Evolutionary conservation across 208 protist genomes (phyloP), one percentile per base, ranked within the genome.

Genomic region (Novymonas esmeraldas): DNA sequence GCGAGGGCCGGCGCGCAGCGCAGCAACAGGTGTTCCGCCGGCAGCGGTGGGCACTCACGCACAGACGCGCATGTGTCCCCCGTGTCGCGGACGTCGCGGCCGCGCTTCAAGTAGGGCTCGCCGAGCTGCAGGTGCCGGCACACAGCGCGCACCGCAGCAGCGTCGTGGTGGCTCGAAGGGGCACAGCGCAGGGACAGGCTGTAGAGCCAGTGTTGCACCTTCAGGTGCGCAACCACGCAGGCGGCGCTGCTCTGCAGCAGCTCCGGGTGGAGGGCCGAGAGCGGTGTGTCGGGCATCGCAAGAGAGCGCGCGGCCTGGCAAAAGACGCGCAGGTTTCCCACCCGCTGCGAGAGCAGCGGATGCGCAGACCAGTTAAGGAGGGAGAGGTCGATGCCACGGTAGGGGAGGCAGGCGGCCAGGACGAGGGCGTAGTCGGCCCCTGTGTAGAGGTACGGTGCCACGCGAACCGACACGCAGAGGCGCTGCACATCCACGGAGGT

Each of bases 151-250:
- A 89, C 10, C 6, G 78, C 59, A 2, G 70, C 75, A 3, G 85
- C 70, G 55, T 91, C 81, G 77, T 82, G 78, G 28, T 38, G 31
- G 41, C 29, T 16, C 18, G 44, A 42, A 14, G 85, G 77, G 16
- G 20, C 58, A 55, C 90, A 86, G 28, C 85, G 84, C 31, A 68
- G 58, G 1, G 83, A 79, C 10, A 88, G 52, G 29, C 70, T 79
- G 60, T 79, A 90, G 0, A 94, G 77, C 85, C 89, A 94, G 52
- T 92, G 83, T 67, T 94, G 89, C 48, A 94, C 82, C 54, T 78
- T 76, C 11, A 94, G 54, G 58, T 94, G 89, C 29, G 80, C 75
- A 14, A 84, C 46, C 2, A 82, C 63, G 74, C 81, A 87, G 10
- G 51, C 22, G 13, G 85, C 54, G 24, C 28, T 49, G 36, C 75